Evolutionary conservation across 108 stramenopile genomes (phyloP).

Genomic region (Skeletonema marinoi): DNA sequence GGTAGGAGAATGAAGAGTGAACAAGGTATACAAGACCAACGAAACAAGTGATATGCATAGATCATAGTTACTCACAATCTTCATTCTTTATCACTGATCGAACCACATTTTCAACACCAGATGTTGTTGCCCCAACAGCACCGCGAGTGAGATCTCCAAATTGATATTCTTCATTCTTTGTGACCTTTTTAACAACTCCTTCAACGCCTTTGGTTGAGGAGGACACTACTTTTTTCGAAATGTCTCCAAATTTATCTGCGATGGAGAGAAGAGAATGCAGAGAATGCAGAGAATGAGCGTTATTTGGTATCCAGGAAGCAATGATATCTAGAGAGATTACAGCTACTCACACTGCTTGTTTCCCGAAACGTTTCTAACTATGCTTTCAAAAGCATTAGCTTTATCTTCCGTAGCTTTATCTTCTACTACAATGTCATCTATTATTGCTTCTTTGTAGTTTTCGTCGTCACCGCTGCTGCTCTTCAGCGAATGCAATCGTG

Average conservation of each 20-base stretch:
- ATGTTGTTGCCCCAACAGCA: not conserved
- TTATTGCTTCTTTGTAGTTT: not conserved
- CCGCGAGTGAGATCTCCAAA: slow-evolving; percentile 21
- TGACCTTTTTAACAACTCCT: slow-evolving; percentile 20
- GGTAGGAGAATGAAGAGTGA: too few relatives aligned
- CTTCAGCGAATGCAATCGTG: not conserved
- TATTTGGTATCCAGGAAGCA: not conserved
- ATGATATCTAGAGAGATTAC: not conserved
- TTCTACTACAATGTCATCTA: too few relatives aligned
- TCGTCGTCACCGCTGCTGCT: not conserved
- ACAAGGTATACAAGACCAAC: not conserved
- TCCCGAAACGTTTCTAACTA: slow-evolving; percentile 19
- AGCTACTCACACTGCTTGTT: slow-evolving; percentile 18
- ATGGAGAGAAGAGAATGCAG: not conserved
- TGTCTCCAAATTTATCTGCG: slow-evolving; percentile 33
- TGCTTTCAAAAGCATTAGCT: slow-evolving; percentile 24
- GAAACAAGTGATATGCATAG: not conserved
- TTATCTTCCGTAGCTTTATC: not conserved
- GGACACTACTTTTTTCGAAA: slow-evolving; percentile 22
- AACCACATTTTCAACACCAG: not conserved
- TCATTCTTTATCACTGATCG: not conserved
- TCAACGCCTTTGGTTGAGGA: slow-evolving; percentile 17
- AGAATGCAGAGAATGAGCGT: not conserved
- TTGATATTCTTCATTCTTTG: slow-evolving; percentile 27
- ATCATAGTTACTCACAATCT: not conserved